A percentile compares a stretch with the other conserved stretches of the same genome.
Conservation (phyloP, 2,329 filamentous ascomycete genomes). For the Diaporthe longicolla region DNA sequence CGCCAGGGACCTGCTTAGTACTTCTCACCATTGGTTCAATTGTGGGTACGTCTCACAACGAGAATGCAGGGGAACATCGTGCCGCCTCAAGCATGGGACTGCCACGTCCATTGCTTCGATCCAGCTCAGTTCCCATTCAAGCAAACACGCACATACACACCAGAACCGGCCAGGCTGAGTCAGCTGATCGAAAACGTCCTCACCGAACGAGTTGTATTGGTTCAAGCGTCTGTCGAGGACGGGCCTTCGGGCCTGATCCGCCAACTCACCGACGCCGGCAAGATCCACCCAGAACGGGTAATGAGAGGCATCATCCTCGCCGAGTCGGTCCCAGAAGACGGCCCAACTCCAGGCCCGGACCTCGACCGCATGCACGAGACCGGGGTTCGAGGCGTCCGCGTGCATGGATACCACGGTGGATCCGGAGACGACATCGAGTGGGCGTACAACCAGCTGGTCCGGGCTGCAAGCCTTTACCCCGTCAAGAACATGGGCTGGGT, state of each 20-base stretch:
- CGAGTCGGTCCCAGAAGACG: not conserved
- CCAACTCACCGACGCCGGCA: not conserved
- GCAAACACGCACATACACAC: not conserved
- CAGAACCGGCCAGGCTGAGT: not conserved
- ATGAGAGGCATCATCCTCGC: not conserved
- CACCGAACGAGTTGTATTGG: not conserved
- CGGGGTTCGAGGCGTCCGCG: not conserved
- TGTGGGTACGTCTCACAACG: too few relatives aligned
- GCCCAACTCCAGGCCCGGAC: not conserved
- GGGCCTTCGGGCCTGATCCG: not conserved
- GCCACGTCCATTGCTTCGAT: conserved; percentile 15
- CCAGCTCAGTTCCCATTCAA: not conserved
- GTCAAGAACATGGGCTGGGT: not conserved
- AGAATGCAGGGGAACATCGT: not conserved
- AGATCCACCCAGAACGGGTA: not conserved
- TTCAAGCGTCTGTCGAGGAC: conserved; percentile 10
- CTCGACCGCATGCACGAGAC: conserved; percentile 13
- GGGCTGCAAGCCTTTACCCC: not conserved
- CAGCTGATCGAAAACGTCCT: conserved; percentile 4
- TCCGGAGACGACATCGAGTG: not conserved
- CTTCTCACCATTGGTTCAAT: too few relatives aligned
- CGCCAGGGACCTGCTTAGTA: too few relatives aligned
- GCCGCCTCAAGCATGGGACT: not conserved
- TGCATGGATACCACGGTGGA: conserved; percentile 3
- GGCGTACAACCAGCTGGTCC: conserved; percentile 9